Conservation (phyloP, 2,329 filamentous ascomycete species). For the Fusarium sp. region DNA sequence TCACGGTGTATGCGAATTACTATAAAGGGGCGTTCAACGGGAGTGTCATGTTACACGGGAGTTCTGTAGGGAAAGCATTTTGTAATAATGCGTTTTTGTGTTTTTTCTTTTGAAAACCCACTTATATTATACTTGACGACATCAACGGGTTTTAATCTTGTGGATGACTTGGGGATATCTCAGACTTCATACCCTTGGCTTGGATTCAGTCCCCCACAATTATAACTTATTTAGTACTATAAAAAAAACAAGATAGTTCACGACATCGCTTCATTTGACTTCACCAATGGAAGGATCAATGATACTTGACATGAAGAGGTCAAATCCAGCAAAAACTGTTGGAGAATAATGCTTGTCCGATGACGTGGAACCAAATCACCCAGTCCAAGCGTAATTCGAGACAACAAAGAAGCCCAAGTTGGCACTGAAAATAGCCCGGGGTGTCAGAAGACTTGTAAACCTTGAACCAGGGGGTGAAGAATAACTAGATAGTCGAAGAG, state of each 20-base stretch:
- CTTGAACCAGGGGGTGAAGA: too few relatives aligned
- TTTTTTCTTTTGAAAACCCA: slow-evolving; percentile 5
- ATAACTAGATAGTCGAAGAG: too few relatives aligned
- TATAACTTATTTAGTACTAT: background rate
- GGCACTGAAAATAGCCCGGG: background rate
- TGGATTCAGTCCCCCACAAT: background rate
- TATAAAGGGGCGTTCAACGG: slow-evolving; percentile 24
- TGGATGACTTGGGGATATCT: background rate
- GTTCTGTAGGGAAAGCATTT: slow-evolving; percentile 21
- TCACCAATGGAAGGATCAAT: background rate
- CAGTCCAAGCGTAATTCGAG: background rate
- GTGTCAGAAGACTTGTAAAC: too few relatives aligned
- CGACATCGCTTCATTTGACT: background rate
- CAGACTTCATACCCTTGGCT: background rate
- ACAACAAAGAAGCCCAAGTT: background rate
- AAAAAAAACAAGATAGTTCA: background rate
- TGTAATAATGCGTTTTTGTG: slow-evolving; percentile 11
- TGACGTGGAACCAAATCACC: background rate
- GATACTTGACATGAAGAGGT: background rate
- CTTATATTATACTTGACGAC: slow-evolving; percentile 18
- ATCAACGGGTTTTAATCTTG: slow-evolving; percentile 20
- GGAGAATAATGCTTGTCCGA: background rate
- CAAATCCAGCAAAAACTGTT: background rate
- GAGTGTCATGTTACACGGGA: slow-evolving; percentile 25
- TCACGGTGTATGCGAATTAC: background rate